Evolutionary conservation across 352 stramenopile genomes (phyloP), one percentile per base, ranked within the genome.

Genomic region (Globisporangium alternatum): DNA sequence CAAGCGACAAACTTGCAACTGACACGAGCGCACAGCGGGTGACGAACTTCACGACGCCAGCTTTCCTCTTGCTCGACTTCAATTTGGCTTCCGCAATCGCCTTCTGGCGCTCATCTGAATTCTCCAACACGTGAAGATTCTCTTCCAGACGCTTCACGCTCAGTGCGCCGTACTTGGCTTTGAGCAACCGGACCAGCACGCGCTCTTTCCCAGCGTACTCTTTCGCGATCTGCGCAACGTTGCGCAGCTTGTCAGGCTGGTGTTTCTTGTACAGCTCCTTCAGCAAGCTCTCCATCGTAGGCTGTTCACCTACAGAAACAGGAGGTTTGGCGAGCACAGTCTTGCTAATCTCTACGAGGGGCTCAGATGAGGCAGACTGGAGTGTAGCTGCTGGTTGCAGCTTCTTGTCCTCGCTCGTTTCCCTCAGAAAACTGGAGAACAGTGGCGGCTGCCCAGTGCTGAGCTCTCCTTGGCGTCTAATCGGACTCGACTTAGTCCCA

Each of bases 191-290:
- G 37, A 91, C 66, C 31, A 94, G 69, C 39, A 89, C 80, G 9
- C 78, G 78, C 53, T 94, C 86, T 49, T 85, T 89, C 15, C 86
- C 86, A 0, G 71, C 63, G 31, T 83, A 94, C 56, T 89, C 51
- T 9, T 76, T 77, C 12, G 80, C 82, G 19, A 94, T 72, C 9
- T 74, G 63, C 12, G 66, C 31, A 0, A 86, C 81, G n/a, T 88
- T 90, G 63, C 82, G 81, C 13, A 91, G 52, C 47, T 89, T 84
- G 56, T 92, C 82, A 1, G 83, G 86, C 57, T 94, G 83, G 49
- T 94, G 86, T 31, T 85, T 88, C 39, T 74, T 76, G 71, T 91
- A 94, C 45, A 94, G 66, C 19, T 91, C 80, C 22, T 67, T 81
- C 31, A 94, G 65, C 22, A 92, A 59, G 9, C 25, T 65, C 43